Base-by-base conservation (phyloP, 768 basidiomycete species). In the Podaxis sp. region DNA sequence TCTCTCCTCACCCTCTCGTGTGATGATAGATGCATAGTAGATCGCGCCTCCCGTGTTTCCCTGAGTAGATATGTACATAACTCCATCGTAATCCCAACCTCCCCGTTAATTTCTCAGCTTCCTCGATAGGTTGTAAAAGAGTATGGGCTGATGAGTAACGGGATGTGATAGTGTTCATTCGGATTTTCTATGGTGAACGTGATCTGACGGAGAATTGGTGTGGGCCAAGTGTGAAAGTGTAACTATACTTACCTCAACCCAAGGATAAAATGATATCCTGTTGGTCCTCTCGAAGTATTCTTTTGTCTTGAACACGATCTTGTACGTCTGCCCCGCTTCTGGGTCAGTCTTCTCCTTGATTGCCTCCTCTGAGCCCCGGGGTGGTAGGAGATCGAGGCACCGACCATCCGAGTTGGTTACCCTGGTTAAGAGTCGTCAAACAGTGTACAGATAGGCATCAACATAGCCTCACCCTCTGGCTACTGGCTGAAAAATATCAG, bases 71-170 rank as follows among this genome's bases (percentile, higher is more conserved):
- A 62, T 59, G 52, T 62, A 60, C 25, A 57, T 55, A 55, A 36
- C 54, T 41, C 46, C 57, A 41, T 17, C 49, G 12, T 60, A 57
- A 52, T 62, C 22, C 29, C n/a, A 38, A 36, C n/a, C 11, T 15
- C 33, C 22, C 22, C 15, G 24, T 15, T 51, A 58, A 38, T 55
- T 33, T 38, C 63, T 63, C 73, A 93, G 74, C 92, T 96, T n/a
- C 95, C 95, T 65, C 93, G 80, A 71, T 96, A 97, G 5, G 95
- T 96, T 13, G 94, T 95, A 72, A 87, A 97, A 3, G 90, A 91
- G 74, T 89, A 94, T 4, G 94, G 94, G 72, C 92, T 96, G 69
- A 96, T 88, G 13, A 97, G 75, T n/a, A 97, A 78, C 0, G 95
- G 95, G 57, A 97, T 87, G 67, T 97, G 95, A 71, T 95, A 89